Evolutionary conservation across 2,329 filamentous ascomycete species (phyloP), one percentile per base, ranked within the genome.

Genomic region (Fusarium verticillioides): DNA sequence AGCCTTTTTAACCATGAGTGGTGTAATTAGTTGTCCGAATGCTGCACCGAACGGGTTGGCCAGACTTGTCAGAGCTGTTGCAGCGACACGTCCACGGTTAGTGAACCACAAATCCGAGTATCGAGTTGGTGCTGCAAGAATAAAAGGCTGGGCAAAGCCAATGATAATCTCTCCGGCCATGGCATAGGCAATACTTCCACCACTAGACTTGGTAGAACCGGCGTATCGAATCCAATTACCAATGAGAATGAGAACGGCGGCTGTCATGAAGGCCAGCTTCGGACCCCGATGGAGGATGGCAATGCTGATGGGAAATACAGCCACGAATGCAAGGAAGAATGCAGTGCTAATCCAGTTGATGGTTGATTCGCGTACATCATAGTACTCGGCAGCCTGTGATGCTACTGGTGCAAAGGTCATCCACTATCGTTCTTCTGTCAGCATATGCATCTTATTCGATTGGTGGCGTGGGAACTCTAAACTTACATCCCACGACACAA

Each of bases 21-120:
- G 95, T 60, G 94, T 91, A 60, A 98, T 90, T 47, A 98, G 86
- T 83, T 98, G 94, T 8, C 94, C 96, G 56, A 98, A 84, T 11
- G 96, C 96, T 28, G 93, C 95, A 19, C 96, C 96, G 58, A 98
- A 88, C 1, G 96, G 96, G 81, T 98, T 98, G 8, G 96, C 94
- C 65, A 98, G 84, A 68, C 91, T 95, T 28, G 92, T 92, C 40
- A 97, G 79, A 2, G 96, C 96, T 2, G 96, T 98, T 23, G 96
- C 96, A 60, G 93, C 92, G 18, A 97, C 93, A 61, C 96, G 90
- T 12, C 95, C 96, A 16, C 87, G 85, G 77, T 93, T 91, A 4
- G 94, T 95, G 83, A 98, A 98, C 96, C 96, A 98, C 67, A 97
- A 85, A 80, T 98, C 95, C 61, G 94, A 96, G 83, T 97, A 99